Conservation (phyloP, 2,329 filamentous ascomycete genomes). For the Fusarium metavorans region DNA sequence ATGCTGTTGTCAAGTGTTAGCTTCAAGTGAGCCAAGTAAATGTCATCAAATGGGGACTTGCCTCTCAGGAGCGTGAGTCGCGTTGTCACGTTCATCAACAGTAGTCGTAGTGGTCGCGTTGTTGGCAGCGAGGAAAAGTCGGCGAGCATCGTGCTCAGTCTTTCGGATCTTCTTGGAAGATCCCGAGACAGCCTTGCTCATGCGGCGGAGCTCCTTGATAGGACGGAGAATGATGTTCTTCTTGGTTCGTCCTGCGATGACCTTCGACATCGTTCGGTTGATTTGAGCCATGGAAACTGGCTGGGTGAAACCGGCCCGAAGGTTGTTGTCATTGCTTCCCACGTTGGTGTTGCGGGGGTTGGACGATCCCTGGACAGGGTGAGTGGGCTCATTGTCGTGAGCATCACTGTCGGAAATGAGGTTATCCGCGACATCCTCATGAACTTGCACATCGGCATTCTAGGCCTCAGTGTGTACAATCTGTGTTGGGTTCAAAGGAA, state of each 20-base stretch:
- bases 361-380: background rate
- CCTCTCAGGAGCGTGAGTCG: background rate
- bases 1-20: background rate
- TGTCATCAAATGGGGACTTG: background rate
- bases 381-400: background rate
- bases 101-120: background rate
- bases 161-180: background rate
- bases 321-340: background rate
- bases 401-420: background rate
- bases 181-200: background rate
- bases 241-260: background rate
- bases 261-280: background rate
- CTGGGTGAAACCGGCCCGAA: background rate
- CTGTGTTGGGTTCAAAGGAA: background rate
- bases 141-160: background rate
- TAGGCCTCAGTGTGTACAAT: background rate
- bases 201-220: background rate
- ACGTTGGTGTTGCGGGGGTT: background rate
- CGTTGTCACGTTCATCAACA: background rate
- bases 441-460: background rate
- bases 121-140: background rate
- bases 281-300: background rate
- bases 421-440: background rate
- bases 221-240: background rate
- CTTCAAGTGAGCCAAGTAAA: background rate